phyloP scores from a whole-genome alignment of 2,329 filamentous ascomycete genomes.

The Hypoxylon sp. region DNA sequence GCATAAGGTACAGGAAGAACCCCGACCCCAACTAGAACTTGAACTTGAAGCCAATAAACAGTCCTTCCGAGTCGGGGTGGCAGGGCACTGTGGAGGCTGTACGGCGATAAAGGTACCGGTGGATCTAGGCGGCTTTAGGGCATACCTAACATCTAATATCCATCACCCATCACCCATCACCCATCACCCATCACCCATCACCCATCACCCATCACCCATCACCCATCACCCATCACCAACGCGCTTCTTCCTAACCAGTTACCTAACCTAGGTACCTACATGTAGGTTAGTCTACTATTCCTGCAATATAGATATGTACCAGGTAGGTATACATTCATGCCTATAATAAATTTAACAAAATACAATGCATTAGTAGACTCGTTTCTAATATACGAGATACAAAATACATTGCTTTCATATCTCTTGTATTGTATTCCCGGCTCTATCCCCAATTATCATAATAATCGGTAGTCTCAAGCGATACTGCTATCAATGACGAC shows the following conservation, averaged over 20 bases:
- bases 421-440: background rate
- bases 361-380: background rate
- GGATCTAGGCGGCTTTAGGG: background rate
- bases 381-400: background rate
- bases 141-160: background rate
- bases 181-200: no score
- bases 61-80: constrained; percentile 35
- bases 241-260: background rate
- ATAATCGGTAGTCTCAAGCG: background rate
- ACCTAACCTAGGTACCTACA: no score
- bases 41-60: constrained; percentile 27
- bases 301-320: background rate
- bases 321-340: background rate
- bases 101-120: background rate
- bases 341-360: background rate
- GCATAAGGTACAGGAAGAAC: constrained; percentile 12
- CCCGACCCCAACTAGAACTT: constrained; percentile 23
- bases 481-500: constrained; percentile 6
- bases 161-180: background rate
- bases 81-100: constrained; percentile 10
- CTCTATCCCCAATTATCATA: background rate
- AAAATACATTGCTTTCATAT: background rate
- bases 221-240: no score
- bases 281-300: no score
- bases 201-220: no score